Percentiles rank a stretch among this genome's conserved stretches.
phyloP scores from a whole-genome alignment of 139 green algal species.

The Chlamydomonas incerta region DNA sequence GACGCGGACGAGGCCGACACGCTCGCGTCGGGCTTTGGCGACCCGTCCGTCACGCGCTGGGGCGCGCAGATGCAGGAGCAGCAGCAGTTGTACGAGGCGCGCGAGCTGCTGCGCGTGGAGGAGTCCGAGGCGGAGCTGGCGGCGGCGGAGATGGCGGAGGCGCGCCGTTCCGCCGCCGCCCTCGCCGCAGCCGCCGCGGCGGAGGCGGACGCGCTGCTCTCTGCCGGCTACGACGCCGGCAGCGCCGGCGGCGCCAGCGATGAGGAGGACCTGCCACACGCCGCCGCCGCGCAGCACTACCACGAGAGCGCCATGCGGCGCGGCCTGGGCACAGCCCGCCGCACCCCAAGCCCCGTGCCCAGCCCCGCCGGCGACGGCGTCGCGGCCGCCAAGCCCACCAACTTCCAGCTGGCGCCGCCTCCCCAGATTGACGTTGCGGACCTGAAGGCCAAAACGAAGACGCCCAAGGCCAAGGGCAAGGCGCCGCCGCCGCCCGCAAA shows the following conservation, averaged over 20 bases:
- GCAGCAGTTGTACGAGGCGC: too few species aligned
- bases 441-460: too few species aligned
- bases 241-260: not conserved
- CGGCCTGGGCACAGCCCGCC: not conserved
- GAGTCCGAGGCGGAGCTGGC: too few species aligned
- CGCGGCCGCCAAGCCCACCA: not conserved
- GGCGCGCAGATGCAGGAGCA: too few species aligned
- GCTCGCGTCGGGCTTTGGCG: too few species aligned
- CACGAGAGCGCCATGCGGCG: not conserved
- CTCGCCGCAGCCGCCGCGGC: not conserved
- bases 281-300: not conserved
- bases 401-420: conserved; percentile 18
- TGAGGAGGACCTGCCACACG: not conserved
- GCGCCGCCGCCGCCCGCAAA: not conserved
- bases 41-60: too few species aligned
- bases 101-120: too few species aligned
- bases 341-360: not conserved
- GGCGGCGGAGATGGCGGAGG: not conserved
- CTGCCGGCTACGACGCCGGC: not conserved
- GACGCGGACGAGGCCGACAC: too few species aligned
- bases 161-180: too few species aligned
- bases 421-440: not conserved
- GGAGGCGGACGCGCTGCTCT: not conserved
- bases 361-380: not conserved
- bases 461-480: not conserved